Evolutionary conservation across 2,329 filamentous ascomycete species (phyloP), one percentile per base, ranked within the genome.

Genomic region (Phyllosticta citriasiana): DNA sequence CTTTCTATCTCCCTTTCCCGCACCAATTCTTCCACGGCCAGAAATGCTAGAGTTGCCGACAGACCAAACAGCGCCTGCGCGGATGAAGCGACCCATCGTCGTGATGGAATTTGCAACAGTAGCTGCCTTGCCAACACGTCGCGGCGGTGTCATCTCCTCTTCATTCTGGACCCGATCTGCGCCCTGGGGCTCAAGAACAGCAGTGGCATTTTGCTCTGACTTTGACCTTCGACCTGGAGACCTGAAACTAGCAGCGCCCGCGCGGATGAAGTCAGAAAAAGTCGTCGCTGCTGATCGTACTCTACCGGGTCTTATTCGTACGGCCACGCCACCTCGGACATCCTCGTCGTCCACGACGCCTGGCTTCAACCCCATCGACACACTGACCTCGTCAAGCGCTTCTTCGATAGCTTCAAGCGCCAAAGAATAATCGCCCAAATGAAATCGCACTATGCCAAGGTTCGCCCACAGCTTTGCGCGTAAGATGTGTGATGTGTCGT

Each of bases 381-480:
- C 33, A 12, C 51, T 56, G 16, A 52, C 19, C 16, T 51, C 53
- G 22, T 51, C 25, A 55, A 62, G 53, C 30, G 55, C 60, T 7
- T 51, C 53, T 24, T 54, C 25, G 24, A 62, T 57, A n/a, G 60
- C 60, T 53, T 62, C 50, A 2, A 57, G 26, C 22, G 60, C 60
- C 14, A 54, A 33, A n/a, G 51, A 35, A 9, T 57, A 55, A 25
- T 58, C 56, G 10, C 55, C 60, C 14, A 62, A 35, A 19, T 62
- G 60, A 19, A 62, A 47, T 16, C 51, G 60, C 51, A 62, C 26
- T 22, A 62, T 58, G 16, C 60, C 60, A 7, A 62, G 10, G 60
- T 62, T 62, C 55, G 60, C 55, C 60, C 60, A 62, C 8, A 62
- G 22, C 16, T 52, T 52, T 16, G 55, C 55, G n/a, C 51, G 55